Base-by-base conservation (phyloP, 495 filamentous ascomycete genomes). In the Pseudevernia furfuracea region DNA sequence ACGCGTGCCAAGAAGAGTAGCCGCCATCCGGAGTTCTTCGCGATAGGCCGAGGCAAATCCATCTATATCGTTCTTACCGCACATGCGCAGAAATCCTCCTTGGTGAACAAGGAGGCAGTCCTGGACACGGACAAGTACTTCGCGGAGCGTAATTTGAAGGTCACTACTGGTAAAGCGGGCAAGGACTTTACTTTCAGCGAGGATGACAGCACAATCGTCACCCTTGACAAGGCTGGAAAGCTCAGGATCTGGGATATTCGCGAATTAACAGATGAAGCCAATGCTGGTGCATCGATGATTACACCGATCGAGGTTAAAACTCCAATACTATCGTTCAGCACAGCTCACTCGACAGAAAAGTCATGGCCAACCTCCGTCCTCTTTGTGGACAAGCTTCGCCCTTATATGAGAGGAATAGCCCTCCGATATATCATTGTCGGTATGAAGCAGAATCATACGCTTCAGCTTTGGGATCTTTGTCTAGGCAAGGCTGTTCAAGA, bases 121-220 rank as follows among this genome's bases (percentile, higher is more conserved):
- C 85, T 92, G 66, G 89, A 95, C 72, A 89, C 83, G 7, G 89
- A 95, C 71, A 90, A 86, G 70, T 95, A 95, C 68, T 84, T 95
- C 68, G 85, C 85, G 66, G 87, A 96, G 66, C 92, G 89, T 70
- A 85, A 87, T 46, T 80, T 96, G 66, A 93, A 91, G 75, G 94
- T 99, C 73, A 89, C 90, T 55, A 97, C 91, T 61, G 95, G 95
- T 59, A 99, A 99, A 76, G 95, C 95, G 57, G 93, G 92, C 38
- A 97, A 99, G 74, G 95, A 99, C 69, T 99, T 97, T 73, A 85
- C 87, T 56, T 99, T 99, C 77, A 96, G 92, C 73, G 90, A 92
- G 70, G 95, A 97, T 76, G 95, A 99, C 72, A 89, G 87, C 2
- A 84, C 90, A 34, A 91, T 99, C 71, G 92, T 92, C 30, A 96